Base-by-base conservation (phyloP, 768 basidiomycete species). In the Rhodocollybia butyracea region DNA sequence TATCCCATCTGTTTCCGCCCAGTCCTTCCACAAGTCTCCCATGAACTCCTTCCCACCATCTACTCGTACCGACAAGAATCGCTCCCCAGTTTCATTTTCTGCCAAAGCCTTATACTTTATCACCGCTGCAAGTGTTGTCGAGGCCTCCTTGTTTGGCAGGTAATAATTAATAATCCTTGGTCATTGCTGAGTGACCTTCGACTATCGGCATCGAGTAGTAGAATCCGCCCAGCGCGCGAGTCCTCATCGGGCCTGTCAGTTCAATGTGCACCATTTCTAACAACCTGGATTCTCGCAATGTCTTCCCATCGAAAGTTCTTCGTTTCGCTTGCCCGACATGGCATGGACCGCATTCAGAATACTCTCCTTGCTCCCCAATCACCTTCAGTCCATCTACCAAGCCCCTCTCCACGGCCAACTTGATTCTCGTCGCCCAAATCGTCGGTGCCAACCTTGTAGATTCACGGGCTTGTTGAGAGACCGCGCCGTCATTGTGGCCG, bases 381-480 rank as follows among this genome's bases (percentile, higher is more conserved):
- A 45, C 26, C 2, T 39, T 31, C 1, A 54, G 29, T 2, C 41
- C 29, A 45, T 42, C 53, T 17, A 54, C 54, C 0, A 46, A 6
- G 2, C 19, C 26, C 11, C 17, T 26, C 21, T 42, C 13, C 5
- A 15, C 13, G 22, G 38, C 15, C 19, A 26, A 11, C 5, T 12
- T 10, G 24, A 56, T 56, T 15, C 45, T 2, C 7, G 22, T 3
- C 4, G 55, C 0, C 61, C 63, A 38, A 73, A 56, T 2, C 64
- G 43, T 3, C 59, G 55, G 56, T 73, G 71, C 67, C 66, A 69
- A 0, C 54, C n/a, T 58, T 1, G 59, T 63, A 24, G 68, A 31
- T 36, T 61, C 58, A 55, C 57, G 1, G 64, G 63, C 22, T 61
- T 50, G 5, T 59, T 55, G 12, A 61, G 60, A 3, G 63, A 66